phyloP scores from a whole-genome alignment of 2,329 filamentous ascomycete genomes.

The Penicillium sp. region DNA sequence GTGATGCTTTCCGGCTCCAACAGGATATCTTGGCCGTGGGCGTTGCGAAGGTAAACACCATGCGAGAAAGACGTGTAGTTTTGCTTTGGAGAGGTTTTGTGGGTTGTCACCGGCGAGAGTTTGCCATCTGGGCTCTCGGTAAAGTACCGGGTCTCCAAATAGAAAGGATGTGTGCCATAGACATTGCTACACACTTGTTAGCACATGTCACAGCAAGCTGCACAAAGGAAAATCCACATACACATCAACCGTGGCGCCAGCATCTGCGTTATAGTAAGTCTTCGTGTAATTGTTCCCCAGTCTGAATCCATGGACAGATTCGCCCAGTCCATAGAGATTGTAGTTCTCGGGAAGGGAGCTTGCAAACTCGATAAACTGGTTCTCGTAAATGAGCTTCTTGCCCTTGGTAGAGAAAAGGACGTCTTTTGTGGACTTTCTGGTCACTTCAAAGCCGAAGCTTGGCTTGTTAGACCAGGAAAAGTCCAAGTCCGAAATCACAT shows the following conservation, averaged over 20 bases:
- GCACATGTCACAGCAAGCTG: too few species aligned
- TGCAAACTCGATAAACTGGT: constrained; percentile 72
- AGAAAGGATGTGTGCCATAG: constrained; percentile 71
- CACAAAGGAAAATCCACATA: too few species aligned
- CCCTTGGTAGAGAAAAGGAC: constrained; percentile 67
- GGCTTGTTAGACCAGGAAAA: constrained; percentile 58
- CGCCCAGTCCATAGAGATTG: constrained; percentile 73
- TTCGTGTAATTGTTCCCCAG: constrained; percentile 66
- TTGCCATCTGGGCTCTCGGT: constrained; percentile 43
- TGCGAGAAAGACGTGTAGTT: constrained; percentile 34
- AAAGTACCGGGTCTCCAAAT: constrained; percentile 61
- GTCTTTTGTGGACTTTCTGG: constrained; percentile 22
- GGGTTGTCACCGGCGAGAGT: not conserved
- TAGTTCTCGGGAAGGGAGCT: constrained; percentile 68
- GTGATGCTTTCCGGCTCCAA: constrained; percentile 66
- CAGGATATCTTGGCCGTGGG: constrained; percentile 72
- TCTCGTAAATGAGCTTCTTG: constrained; percentile 69
- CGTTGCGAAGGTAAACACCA: constrained; percentile 68
- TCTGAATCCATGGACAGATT: constrained; percentile 69
- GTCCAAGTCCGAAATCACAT: constrained; percentile 66
- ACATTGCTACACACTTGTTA: constrained; percentile 48
- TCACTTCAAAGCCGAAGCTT: constrained; percentile 64
- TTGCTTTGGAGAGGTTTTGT: not conserved
- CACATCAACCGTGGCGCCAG: constrained; percentile 64
- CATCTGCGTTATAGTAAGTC: constrained; percentile 1